Evolutionary conservation across 2,329 filamentous ascomycete genomes (phyloP), one percentile per base, ranked within the genome.

Genomic region (Coniella vitis): DNA sequence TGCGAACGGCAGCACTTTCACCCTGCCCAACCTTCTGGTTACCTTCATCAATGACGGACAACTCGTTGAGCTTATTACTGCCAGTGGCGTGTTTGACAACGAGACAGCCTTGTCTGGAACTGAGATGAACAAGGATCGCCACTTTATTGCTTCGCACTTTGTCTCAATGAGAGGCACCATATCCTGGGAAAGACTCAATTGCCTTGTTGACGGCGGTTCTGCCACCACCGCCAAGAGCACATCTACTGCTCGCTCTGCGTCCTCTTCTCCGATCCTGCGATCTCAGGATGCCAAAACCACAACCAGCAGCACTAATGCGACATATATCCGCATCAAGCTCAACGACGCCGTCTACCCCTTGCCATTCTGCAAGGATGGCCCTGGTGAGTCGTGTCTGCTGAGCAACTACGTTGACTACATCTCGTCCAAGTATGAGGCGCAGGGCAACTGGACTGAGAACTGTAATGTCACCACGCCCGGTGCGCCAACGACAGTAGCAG

Each of bases 1-100:
- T 12, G 63, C 64, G 4, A 70, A 76, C 21, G 73, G 74, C 4
- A 65, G 64, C 4, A 60, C 58, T 0, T 81, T 77, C 54, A 58
- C 61, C 3, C 59, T 83, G 0, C 79, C 80, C 5, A 75, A 72
- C 36, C 66, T 86, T 17, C 69, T 84, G 10, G 74, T 80, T 43
- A 71, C 71, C 1, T 86, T 86, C 60, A 66, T 81, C 34, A 84
- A 86, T 52, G 82, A 86, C 56, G 81, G 81, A 3, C 82, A 86
- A 57, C 70, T 85, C 36, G 79, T 74, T 42, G 75, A 86, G 62
- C 66, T 85, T 7, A 72, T 77, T 0, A 73, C 78, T 1, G 73
- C 74, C 5, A 73, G 75, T 14, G 83, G 82, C 1, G 72, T 84
- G 1, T 84, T 82, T 55, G 81, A 84, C 52, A 65, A 69, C 8